A percentile compares a stretch with the other conserved stretches of the same genome.
Evolutionary conservation across 768 basidiomycete genomes (phyloP).

Genomic region (Lyophyllum shimeji): DNA sequence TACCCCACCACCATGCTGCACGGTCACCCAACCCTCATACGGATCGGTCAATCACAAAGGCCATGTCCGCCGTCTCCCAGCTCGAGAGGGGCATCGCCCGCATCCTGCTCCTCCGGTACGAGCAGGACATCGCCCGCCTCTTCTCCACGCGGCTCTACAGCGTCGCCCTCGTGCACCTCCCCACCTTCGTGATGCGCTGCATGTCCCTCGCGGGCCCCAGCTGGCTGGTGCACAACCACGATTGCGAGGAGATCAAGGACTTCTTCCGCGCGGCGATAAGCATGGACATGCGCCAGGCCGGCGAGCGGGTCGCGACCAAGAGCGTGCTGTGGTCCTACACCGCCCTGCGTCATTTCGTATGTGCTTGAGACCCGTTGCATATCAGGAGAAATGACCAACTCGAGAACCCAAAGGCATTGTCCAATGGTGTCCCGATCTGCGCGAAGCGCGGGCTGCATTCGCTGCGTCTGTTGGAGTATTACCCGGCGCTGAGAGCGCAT

Average conservation of each 20-base stretch:
- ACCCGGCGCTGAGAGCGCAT: conserved; percentile 58
- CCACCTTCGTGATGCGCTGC: conserved; percentile 67
- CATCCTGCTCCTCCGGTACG: conserved; percentile 66
- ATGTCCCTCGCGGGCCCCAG: conserved; percentile 59
- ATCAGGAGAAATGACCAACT: neutral
- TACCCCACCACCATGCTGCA: conserved; percentile 30
- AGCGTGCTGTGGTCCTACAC: conserved; percentile 81
- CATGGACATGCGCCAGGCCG: conserved; percentile 79
- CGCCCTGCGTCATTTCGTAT: conserved; percentile 71
- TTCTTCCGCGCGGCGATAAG: conserved; percentile 67
- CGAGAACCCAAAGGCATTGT: conserved; percentile 56
- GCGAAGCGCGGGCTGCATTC: conserved; percentile 66
- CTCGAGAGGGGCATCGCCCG: conserved; percentile 70
- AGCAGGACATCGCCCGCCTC: conserved; percentile 73
- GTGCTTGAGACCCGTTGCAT: too few relatives aligned
- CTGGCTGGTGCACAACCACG: conserved; percentile 69
- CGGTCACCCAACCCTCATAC: conserved; percentile 44
- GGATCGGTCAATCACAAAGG: conserved; percentile 54
- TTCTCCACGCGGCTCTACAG: conserved; percentile 70
- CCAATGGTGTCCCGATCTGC: conserved; percentile 69
- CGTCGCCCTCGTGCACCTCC: conserved; percentile 64
- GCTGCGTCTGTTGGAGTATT: conserved; percentile 60
- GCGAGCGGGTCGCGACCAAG: conserved; percentile 77
- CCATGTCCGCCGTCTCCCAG: conserved; percentile 60
- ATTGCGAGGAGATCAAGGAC: conserved; percentile 71